phyloP scores from a whole-genome alignment of 768 basidiomycete species.

The Leucocoprinus leucothites region DNA sequence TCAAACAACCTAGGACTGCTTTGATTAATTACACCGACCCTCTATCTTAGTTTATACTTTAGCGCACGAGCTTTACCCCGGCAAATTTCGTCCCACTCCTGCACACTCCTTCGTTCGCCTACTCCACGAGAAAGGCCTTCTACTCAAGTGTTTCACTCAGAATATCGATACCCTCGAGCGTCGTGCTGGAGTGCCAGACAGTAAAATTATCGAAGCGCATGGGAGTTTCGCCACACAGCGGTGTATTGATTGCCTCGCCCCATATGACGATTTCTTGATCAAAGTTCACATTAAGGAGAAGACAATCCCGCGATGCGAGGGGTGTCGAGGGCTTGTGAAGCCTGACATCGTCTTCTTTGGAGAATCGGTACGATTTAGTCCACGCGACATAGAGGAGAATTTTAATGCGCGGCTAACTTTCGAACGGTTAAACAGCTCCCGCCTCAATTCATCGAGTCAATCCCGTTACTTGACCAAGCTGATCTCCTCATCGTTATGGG shows the following conservation, averaged over 20 bases:
- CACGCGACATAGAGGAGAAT: neutral
- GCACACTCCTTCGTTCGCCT: slow-evolving; percentile 91
- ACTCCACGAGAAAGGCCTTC: slow-evolving; percentile 61
- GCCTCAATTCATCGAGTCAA: slow-evolving; percentile 53
- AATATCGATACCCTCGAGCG: slow-evolving; percentile 94
- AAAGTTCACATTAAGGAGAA: slow-evolving; percentile 56
- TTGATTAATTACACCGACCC: too few relatives aligned
- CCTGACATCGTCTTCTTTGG: slow-evolving; percentile 98
- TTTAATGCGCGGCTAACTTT: too few relatives aligned
- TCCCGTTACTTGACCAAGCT: slow-evolving; percentile 54
- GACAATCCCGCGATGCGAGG: slow-evolving; percentile 62
- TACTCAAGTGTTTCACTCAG: slow-evolving; percentile 83
- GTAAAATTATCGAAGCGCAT: slow-evolving; percentile 90
- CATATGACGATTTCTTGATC: slow-evolving; percentile 68
- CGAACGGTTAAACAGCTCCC: slow-evolving; percentile 57
- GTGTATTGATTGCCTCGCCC: slow-evolving; percentile 70
- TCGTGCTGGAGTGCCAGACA: slow-evolving; percentile 68
- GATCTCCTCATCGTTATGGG: slow-evolving; percentile 91
- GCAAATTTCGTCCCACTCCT: slow-evolving; percentile 80
- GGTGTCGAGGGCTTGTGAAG: slow-evolving; percentile 75
- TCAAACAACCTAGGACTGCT: too few relatives aligned
- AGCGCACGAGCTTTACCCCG: slow-evolving; percentile 91
- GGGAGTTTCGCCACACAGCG: slow-evolving; percentile 88
- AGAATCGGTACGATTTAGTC: slow-evolving; percentile 49
- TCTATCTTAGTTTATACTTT: slow-evolving; percentile 74